phyloP scores from a whole-genome alignment of 345 rosid species.

The Lagerstroemia speciosa region DNA sequence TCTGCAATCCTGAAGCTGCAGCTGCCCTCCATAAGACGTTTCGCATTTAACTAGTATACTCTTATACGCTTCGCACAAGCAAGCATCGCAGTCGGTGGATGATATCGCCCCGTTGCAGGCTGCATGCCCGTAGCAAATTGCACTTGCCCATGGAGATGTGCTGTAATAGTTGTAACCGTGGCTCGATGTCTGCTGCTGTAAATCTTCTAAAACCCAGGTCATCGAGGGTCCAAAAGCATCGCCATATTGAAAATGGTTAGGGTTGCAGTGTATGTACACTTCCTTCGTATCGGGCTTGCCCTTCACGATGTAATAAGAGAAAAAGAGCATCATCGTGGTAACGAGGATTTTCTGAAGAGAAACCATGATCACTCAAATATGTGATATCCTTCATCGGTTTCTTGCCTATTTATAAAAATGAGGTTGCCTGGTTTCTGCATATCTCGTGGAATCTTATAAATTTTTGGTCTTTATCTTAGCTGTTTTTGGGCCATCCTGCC shows the following conservation, averaged over 20 bases:
- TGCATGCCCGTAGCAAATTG: not conserved
- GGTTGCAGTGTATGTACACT: not conserved
- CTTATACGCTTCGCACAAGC: not conserved
- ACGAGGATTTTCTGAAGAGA: not conserved
- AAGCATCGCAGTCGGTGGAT: not conserved
- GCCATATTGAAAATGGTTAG: not conserved
- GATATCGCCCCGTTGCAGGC: slow-evolving; percentile 1
- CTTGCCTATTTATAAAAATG: too few relatives aligned
- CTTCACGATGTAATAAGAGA: not conserved
- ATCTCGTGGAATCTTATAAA: too few relatives aligned
- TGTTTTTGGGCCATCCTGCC: too few relatives aligned
- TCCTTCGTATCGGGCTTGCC: not conserved
- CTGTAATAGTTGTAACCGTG: not conserved
- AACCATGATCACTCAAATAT: too few relatives aligned
- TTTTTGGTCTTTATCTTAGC: too few relatives aligned
- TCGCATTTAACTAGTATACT: not conserved
- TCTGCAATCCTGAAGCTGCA: slow-evolving; percentile 4
- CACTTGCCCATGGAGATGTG: not conserved
- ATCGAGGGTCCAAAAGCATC: not conserved
- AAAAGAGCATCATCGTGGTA: not conserved
- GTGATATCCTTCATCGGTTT: too few relatives aligned
- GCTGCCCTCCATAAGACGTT: not conserved
- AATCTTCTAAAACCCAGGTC: not conserved
- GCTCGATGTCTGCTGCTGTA: not conserved
- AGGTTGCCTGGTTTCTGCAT: too few relatives aligned